Base-by-base conservation (phyloP, 1,284 basidiomycete species). In the Xerocomus nothofagi region DNA sequence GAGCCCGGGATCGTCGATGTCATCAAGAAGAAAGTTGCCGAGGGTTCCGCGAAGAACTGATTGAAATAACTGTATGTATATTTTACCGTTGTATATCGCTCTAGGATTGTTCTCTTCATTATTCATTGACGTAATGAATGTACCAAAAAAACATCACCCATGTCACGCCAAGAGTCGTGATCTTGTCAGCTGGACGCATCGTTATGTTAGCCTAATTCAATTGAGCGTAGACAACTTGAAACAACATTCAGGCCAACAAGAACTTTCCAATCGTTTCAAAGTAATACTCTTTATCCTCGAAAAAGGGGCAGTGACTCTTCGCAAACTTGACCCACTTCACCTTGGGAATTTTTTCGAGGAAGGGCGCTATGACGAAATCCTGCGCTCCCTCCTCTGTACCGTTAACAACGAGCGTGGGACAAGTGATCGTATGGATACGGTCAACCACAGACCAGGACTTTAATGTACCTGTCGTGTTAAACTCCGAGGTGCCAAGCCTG, bases 1-100 rank as follows among this genome's bases (percentile, higher is more conserved):
- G 92, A 98, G 57, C 91, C 91, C 6, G 69, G 72, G n/a, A 75
- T 93, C 43, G 88, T 95, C 27, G 91, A 93, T 29, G 68, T 78
- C 43, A 91, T 93, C 74, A 90, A 90, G 78, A 70, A 72, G 61
- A 88, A 86, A 73, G 86, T 91, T 47, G 80, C 81, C 0, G 71
- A 67, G 60, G 46, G 34, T 11, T 15, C 8, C 4, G 40, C 27
- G 39, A 65, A 53, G 53, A 63, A 66, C 33, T 62, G 31, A 61
- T 24, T 4, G 4, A 18, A 24, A n/a, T 6, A 6, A 17, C 5
- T 32, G 20, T 34, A 12, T 47, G 39, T 36, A 39, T 20, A 27
- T 39, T 36, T 44, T 39, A 24, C n/a, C 5, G 26, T 20, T n/a
- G 20, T 48, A 48, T 39, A 37, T 33, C 32, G 20, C 20, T 26